These are phyloP conservation scores for Albizia julibrissin DNA, from an alignment of 306 rosid species.

Conservation along the genomic window DNA sequence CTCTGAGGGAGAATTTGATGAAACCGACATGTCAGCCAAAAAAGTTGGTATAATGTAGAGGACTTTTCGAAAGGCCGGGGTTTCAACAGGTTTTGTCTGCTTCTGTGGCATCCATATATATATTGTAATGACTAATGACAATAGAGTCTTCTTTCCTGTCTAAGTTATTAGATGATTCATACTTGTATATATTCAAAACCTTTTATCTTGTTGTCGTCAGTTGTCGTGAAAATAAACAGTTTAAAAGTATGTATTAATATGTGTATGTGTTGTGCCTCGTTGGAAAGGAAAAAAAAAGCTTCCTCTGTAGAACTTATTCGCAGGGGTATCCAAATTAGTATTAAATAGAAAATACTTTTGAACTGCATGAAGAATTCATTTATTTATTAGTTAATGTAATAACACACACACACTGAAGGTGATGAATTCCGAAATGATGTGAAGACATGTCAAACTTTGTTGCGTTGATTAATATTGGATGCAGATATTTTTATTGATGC, in stretches of 20 bases:
- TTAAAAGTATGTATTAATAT: conserved; percentile 2
- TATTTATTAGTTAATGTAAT: background rate
- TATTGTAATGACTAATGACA: conserved; percentile 7
- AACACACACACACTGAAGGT: background rate
- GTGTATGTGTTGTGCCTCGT: background rate
- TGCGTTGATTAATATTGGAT: too few species aligned
- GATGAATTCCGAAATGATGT: background rate
- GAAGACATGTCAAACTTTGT: too few species aligned
- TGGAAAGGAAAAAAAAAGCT: background rate
- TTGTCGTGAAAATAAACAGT: background rate
- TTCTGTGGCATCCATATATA: conserved; percentile 34
- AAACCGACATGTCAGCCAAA: conserved; percentile 45
- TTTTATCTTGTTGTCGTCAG: conserved; percentile 13
- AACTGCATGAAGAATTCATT: background rate
- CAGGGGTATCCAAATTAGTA: background rate
- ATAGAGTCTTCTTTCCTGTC: background rate
- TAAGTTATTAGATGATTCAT: background rate
- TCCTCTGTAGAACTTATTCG: background rate
- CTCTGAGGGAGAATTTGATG: conserved; percentile 35
- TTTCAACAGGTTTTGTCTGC: conserved; percentile 31
- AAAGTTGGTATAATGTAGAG: conserved; percentile 29
- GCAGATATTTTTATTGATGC: too few species aligned
- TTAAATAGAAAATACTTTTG: background rate
- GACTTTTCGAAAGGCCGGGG: conserved; percentile 1
- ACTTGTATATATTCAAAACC: background rate